Evolutionary conservation across 495 filamentous ascomycete species (phyloP).

Genomic region (Xylaria bambusicola): DNA sequence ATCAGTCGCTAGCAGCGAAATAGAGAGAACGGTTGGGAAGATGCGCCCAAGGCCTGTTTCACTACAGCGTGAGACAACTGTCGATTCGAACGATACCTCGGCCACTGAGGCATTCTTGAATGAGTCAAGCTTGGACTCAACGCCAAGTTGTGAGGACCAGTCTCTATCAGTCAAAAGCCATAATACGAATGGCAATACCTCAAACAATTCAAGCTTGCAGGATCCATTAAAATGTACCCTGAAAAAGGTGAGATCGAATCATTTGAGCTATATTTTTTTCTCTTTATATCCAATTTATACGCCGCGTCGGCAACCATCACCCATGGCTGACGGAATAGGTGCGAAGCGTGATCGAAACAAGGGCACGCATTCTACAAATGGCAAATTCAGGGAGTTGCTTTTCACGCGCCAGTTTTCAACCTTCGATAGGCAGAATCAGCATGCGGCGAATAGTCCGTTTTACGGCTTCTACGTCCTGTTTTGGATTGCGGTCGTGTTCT

Average conservation of each 20-base stretch:
- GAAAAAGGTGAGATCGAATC: background rate
- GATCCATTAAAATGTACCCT: conserved; percentile 45
- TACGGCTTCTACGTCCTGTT: conserved; percentile 78
- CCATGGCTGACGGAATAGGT: background rate
- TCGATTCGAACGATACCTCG: conserved; percentile 29
- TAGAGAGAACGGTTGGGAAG: conserved; percentile 17
- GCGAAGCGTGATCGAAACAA: conserved; percentile 26
- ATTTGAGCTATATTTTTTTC: background rate
- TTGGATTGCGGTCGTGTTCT: conserved; percentile 65
- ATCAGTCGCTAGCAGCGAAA: conserved; percentile 25
- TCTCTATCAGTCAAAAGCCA: background rate
- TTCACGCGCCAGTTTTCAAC: conserved; percentile 70
- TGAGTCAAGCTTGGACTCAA: background rate
- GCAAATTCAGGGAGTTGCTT: conserved; percentile 64
- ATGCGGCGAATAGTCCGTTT: conserved; percentile 59
- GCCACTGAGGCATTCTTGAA: conserved; percentile 5
- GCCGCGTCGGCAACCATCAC: background rate
- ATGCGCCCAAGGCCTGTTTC: conserved; percentile 14
- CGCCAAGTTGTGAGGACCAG: background rate
- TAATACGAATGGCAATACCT: conserved; percentile 51
- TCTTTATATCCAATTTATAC: background rate
- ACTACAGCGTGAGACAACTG: conserved; percentile 10
- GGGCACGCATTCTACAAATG: conserved; percentile 29
- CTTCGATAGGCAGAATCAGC: conserved; percentile 68
- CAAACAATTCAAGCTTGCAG: conserved; percentile 57